Conservation (phyloP, 768 basidiomycete species). For the Ramaria sp. region DNA sequence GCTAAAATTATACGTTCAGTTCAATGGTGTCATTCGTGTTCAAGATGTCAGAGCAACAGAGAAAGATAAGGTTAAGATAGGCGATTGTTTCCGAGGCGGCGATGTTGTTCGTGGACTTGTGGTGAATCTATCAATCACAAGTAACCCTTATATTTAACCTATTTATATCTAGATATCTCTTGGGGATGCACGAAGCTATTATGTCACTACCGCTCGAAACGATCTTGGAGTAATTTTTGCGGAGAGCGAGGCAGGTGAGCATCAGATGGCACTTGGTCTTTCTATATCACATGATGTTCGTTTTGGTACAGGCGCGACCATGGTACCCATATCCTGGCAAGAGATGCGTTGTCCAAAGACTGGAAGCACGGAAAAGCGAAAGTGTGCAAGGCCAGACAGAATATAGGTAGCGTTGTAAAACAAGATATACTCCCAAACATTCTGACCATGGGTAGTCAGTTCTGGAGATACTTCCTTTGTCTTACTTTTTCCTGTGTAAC, state of each 20-base stretch:
- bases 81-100: constrained; percentile 85
- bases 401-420: constrained; percentile 20
- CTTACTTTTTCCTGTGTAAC: too few relatives aligned
- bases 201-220: constrained; percentile 82
- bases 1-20: constrained; percentile 19
- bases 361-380: constrained; percentile 67
- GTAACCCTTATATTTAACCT: neutral
- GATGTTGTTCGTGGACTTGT: constrained; percentile 84
- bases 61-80: constrained; percentile 81
- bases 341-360: constrained; percentile 85
- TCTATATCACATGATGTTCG: neutral
- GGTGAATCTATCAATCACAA: constrained; percentile 33
- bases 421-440: too few relatives aligned
- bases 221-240: constrained; percentile 89
- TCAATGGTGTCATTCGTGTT: constrained; percentile 74
- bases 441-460: too few relatives aligned
- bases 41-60: constrained; percentile 89
- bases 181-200: constrained; percentile 86
- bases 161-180: constrained; percentile 58
- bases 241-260: constrained; percentile 70
- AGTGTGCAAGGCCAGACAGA: constrained; percentile 77
- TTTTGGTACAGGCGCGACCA: constrained; percentile 48
- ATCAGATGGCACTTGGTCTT: neutral
- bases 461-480: too few relatives aligned
- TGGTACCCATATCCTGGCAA: constrained; percentile 84